Conservation (phyloP, 257 asterid genomes). For the Rhazya stricta region DNA sequence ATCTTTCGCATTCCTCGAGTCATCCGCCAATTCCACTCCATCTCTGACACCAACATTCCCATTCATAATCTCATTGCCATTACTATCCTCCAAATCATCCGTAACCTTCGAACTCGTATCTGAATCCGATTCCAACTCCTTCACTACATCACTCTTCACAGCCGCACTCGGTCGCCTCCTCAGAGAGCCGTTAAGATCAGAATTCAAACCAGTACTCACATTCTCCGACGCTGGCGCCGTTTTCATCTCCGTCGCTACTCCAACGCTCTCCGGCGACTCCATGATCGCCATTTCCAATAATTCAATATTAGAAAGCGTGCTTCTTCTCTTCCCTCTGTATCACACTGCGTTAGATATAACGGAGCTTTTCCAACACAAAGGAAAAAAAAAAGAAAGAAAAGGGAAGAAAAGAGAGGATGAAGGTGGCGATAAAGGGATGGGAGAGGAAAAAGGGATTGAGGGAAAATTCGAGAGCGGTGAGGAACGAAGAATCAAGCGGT, state of each 20-base stretch:
- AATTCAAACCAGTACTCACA: background rate
- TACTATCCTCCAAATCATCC: conserved; percentile 10
- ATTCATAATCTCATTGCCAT: conserved; percentile 5
- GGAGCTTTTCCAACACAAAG: background rate
- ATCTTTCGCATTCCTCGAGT: conserved; percentile 8
- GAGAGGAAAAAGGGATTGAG: background rate
- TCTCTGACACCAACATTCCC: conserved; percentile 22
- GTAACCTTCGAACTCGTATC: conserved; percentile 12
- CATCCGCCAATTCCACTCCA: conserved; percentile 20
- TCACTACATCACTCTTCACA: conserved; percentile 16
- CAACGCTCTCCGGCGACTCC: conserved; percentile 50
- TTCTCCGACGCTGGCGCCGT: conserved; percentile 17
- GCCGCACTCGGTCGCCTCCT: conserved; percentile 41
- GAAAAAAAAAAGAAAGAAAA: background rate
- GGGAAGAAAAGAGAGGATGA: background rate
- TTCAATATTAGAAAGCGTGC: too few species aligned
- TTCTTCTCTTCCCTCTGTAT: too few species aligned
- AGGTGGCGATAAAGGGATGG: background rate
- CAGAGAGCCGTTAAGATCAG: conserved; percentile 26
- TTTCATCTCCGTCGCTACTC: conserved; percentile 26
- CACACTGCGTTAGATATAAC: background rate
- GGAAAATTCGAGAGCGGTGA: conserved; percentile 7
- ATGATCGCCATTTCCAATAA: conserved; percentile 36
- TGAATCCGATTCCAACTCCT: conserved; percentile 18
- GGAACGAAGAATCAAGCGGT: conserved; percentile 7